Base-by-base conservation (phyloP, 2,329 filamentous ascomycete genomes). In the Pseudodiploospora longispora region DNA sequence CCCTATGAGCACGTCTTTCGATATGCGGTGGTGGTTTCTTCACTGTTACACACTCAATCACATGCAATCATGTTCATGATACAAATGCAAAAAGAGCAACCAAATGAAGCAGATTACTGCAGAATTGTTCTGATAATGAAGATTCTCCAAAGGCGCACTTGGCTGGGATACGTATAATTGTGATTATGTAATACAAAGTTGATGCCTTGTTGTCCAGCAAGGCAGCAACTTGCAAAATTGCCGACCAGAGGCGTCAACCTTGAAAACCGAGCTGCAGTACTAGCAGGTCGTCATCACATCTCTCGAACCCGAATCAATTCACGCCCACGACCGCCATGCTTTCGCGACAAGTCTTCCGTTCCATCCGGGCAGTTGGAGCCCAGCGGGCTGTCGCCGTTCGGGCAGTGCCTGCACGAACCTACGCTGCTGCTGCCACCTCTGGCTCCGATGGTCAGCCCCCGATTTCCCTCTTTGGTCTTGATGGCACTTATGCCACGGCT, bases 401-500 rank as follows among this genome's bases (percentile, higher is more conserved):
- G 47, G 56, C 63, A 62, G 74, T 72, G 61, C 75, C 78, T 61
- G 71, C 80, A 69, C 84, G 90, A 68, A 80, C 79, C 68, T 96
- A 88, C 62, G 86, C 87, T 70, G 88, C 88, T 58, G 74, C 78
- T 61, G 19, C 19, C 19, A 19, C 19, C 19, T 66, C 80, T 57
- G 67, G 75, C 61, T 72, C 80, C 66, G 80, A 83, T 50, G 71
- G 81, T 67, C 90, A 87, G 77, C 82, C 91, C 60, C 93, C 93
- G 57, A 76, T 96, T 65, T 80, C 90, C 60, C 80, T 98, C 63
- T 98, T 88, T 72, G 93, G 93, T 59, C 75, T 98, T 64, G 93
- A 97, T 71, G 93, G 93, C 70, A 97, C 91, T 66, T 98, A 98
- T 75, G 93, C 93, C 67, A 89, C 85, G 74, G 93, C 93, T 75